These are phyloP conservation scores for Stramenopiles sp. DNA, from an alignment of 352 stramenopile genomes.

Conservation along the genomic window DNA sequence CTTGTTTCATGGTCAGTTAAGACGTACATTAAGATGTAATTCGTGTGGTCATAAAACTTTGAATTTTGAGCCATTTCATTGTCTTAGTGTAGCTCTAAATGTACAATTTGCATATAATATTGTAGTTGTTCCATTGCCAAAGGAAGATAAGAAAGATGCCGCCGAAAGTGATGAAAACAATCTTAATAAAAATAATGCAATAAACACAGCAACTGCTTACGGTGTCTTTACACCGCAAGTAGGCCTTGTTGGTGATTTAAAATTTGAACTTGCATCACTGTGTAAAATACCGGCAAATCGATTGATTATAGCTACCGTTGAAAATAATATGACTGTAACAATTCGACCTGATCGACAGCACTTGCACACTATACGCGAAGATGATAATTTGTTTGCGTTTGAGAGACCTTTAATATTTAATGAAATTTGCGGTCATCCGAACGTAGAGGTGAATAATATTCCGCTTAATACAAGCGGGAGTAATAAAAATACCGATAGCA, in stretches of 20 bases:
- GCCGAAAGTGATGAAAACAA: too few species aligned
- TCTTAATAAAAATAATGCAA: too few species aligned
- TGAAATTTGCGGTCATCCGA: not conserved
- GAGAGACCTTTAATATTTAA: not conserved
- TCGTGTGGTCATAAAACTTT: slow-evolving; percentile 25
- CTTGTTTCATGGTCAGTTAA: slow-evolving; percentile 40
- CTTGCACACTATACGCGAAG: not conserved
- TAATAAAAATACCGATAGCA: too few species aligned
- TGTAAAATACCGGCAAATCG: not conserved
- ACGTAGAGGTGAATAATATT: not conserved
- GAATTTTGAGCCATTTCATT: slow-evolving; percentile 29
- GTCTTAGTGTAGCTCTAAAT: slow-evolving; percentile 24
- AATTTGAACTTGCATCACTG: not conserved
- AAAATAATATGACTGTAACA: not conserved
- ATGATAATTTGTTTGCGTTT: not conserved
- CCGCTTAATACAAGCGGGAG: not conserved
- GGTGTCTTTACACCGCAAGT: slow-evolving; percentile 6
- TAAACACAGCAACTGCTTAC: not conserved
- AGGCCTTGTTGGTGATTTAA: slow-evolving; percentile 1
- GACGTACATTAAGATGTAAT: slow-evolving; percentile 27
- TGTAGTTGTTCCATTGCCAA: not conserved
- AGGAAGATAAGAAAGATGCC: too few species aligned
- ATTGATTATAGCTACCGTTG: slow-evolving; percentile 3
- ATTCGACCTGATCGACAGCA: not conserved
- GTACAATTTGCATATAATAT: slow-evolving; percentile 2